Percentiles rank a stretch among this genome's conserved stretches.
Conservation (phyloP, 495 filamentous ascomycete genomes). For the Podospora australis region DNA sequence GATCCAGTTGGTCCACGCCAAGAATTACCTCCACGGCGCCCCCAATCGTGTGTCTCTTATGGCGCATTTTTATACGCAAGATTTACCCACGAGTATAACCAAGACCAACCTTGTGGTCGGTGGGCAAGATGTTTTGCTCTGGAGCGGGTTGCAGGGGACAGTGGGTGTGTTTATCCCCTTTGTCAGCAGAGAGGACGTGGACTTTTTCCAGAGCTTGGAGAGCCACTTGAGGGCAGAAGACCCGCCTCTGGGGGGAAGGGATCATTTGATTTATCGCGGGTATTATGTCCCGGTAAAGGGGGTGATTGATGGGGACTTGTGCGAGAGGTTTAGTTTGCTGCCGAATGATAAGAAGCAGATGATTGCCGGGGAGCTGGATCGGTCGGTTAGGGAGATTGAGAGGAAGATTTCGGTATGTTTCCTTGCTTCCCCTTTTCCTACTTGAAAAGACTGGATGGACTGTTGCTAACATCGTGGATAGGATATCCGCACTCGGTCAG, state of each 20-base stretch:
- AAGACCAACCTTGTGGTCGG: slow-evolving; percentile 88
- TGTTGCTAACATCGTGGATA: slow-evolving; percentile 29
- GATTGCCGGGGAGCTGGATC: slow-evolving; percentile 88
- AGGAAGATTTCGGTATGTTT: slow-evolving; percentile 81
- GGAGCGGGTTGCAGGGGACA: slow-evolving; percentile 91
- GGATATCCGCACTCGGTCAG: slow-evolving; percentile 85
- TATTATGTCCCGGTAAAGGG: slow-evolving; percentile 98
- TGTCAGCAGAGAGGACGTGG: slow-evolving; percentile 80
- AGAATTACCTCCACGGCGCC: slow-evolving; percentile 81
- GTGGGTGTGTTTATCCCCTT: slow-evolving; percentile 91
- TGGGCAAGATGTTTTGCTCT: slow-evolving; percentile 84
- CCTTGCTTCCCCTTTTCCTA: background rate
- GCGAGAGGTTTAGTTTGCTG: slow-evolving; percentile 80
- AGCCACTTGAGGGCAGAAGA: slow-evolving; percentile 78
- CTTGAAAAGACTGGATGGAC: background rate
- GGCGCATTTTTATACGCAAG: slow-evolving; percentile 83
- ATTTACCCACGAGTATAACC: slow-evolving; percentile 83
- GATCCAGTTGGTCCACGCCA: slow-evolving; percentile 79
- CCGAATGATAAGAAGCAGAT: slow-evolving; percentile 83
- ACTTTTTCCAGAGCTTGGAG: slow-evolving; percentile 94
- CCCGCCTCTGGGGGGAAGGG: slow-evolving; percentile 79
- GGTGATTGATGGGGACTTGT: slow-evolving; percentile 96
- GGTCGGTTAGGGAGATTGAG: slow-evolving; percentile 86
- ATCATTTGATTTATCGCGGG: slow-evolving; percentile 88
- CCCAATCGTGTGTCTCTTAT: slow-evolving; percentile 78